Percentiles rank a stretch among this genome's conserved stretches.
Conservation (phyloP, 805 yeast genomes). For the Starmerella bombicola region DNA sequence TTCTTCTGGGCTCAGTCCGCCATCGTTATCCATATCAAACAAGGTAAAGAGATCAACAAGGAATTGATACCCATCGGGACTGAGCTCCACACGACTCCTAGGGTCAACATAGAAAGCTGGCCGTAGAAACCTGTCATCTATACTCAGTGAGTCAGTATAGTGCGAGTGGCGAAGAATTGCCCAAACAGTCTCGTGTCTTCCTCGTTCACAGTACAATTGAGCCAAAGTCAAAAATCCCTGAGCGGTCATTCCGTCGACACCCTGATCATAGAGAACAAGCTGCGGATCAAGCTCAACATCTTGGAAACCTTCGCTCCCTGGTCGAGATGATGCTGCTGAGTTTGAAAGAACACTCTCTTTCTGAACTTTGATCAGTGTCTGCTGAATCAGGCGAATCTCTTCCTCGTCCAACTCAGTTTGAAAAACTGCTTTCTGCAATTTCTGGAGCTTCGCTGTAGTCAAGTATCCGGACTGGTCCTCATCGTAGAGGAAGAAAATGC, state of each 20-base stretch:
- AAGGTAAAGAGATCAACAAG: constrained; percentile 77
- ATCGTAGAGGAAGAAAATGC: constrained; percentile 76
- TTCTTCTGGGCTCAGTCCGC: constrained; percentile 74
- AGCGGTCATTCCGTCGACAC: constrained; percentile 44
- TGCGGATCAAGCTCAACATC: not conserved
- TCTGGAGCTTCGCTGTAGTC: constrained; percentile 55
- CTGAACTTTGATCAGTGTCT: constrained; percentile 28
- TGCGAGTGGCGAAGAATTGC: constrained; percentile 78
- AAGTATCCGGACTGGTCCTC: constrained; percentile 80
- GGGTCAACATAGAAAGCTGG: constrained; percentile 68
- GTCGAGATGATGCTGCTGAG: constrained; percentile 10
- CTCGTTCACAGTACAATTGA: constrained; percentile 74
- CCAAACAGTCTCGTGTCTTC: constrained; percentile 96
- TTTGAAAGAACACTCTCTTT: constrained; percentile 16
- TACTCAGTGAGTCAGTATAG: constrained; percentile 81
- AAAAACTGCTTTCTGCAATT: constrained; percentile 66
- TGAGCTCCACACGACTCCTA: constrained; percentile 72
- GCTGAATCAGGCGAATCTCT: constrained; percentile 33
- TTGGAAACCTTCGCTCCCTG: not conserved
- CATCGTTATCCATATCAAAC: constrained; percentile 92
- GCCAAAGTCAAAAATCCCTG: constrained; percentile 69
- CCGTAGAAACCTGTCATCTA: constrained; percentile 63
- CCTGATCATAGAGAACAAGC: constrained; percentile 12
- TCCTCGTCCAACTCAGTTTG: constrained; percentile 38
- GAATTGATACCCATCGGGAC: constrained; percentile 85